Evolutionary conservation across 306 rosid genomes (phyloP), one percentile per base, ranked within the genome.

Genomic region (Vigna hirtella): DNA sequence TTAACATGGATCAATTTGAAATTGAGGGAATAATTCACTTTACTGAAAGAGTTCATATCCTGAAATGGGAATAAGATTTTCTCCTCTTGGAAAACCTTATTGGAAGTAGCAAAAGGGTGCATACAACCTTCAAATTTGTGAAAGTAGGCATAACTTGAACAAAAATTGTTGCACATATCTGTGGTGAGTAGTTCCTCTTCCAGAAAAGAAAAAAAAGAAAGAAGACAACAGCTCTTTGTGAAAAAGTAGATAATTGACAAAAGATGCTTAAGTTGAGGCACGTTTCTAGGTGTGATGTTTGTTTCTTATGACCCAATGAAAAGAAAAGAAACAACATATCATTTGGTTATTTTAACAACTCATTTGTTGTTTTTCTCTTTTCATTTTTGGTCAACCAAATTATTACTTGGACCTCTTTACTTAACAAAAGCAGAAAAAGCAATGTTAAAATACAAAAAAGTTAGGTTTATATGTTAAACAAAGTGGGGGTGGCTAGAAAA

Each of bases 311-410:
- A 67, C 70, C 81, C 67, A 0, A 15, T 11, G 63, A 38, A 62
- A 82, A 82, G 42, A 36, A 77, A 77, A 73, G 66, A 73, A 73
- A 48, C 66, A 77, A 55, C 58, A n/a, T 36, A 34, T 74, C 72
- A 32, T 59, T 67, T 68, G 61, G 65, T 74, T 74, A 68, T 62
- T 79, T 79, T 79, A 69, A 79, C 16, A 66, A 56, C 58, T 6
- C 73, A 65, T 82, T 18, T 40, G 20, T 48, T 47, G 40, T 58
- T 73, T 36, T 63, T 58, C 67, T 47, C 22, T 71, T 67, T 79
- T 18, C 51, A 17, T 82, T 78, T 78, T 66, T 47, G 81, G 87
- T 79, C 89, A 79, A 77, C 81, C 68, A 61, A 83, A 83, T 83
- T 36, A 86, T 80, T 80, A 72, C 65, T 24, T 9, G 78, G 47